Base-by-base conservation (phyloP, 805 yeast species). In the Pichia membranifaciens region DNA sequence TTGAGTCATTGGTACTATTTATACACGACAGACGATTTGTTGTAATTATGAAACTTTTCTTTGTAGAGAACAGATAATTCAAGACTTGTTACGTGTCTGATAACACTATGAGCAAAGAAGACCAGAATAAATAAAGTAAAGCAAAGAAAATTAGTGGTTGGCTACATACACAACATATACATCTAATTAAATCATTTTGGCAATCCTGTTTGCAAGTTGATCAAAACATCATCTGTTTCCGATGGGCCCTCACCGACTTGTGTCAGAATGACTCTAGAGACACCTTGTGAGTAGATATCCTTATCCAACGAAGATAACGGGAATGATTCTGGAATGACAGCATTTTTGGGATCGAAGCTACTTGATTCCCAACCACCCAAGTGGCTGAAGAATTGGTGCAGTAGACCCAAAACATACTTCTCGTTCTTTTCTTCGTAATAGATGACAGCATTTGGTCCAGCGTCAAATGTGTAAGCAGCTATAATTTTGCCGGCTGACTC, bases 371-470 rank as follows among this genome's bases (percentile, higher is more conserved):
- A 90, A 17, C 96, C 96, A 10, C 71, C 68, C 42, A 84, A 78
- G 43, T 74, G 59, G 42, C 67, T 66, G 59, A 88, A 82, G 53
- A 78, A 73, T 48, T 73, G 70, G 65, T 82, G 71, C 50, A 93
- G 69, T 54, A 87, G 73, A 3, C 89, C 82, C 56, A 91, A 75
- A 6, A 93, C 81, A 52, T 71, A 73, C n/a, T 68, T 57, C 67
- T 89, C 96, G 67, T 91, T 78, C 59, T 81, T 73, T 54, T 76
- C 76, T 62, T 83, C 81, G 64, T 93, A 93, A 70, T 93, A 93
- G 51, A 93, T 77, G 39, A 93, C 99, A 18, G 97, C 96, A 68
- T 93, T 93, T 67, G 99, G 99, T 62, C 99, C 99, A 29, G 99
- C 99, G 67, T 93, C 99, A 61, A 85, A 93, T 1, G 99, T 93